phyloP scores from a whole-genome alignment of 2,329 filamentous ascomycete species.

The Calonectria pseudoreteaudii region DNA sequence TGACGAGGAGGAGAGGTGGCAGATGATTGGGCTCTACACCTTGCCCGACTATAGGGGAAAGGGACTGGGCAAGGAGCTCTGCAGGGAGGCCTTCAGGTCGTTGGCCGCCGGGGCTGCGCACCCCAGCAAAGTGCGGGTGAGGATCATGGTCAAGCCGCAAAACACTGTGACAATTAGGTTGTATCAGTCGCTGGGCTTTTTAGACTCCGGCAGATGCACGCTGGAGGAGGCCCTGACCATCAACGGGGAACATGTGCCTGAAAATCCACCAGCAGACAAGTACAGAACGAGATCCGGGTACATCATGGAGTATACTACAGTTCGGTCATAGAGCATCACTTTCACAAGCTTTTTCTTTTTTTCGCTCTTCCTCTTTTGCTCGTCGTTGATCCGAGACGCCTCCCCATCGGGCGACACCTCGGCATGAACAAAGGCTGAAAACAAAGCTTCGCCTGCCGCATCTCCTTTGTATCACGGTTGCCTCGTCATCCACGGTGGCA shows the following conservation, averaged over 20 bases:
- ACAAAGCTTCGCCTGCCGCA: neutral
- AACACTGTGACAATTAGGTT: neutral
- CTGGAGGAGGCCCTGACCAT: constrained; percentile 9
- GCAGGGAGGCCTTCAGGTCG: neutral
- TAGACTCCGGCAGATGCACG: constrained; percentile 7
- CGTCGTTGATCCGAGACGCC: neutral
- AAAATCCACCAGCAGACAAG: neutral
- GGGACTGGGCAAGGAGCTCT: neutral
- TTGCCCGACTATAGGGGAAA: neutral
- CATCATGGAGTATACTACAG: neutral
- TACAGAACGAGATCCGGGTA: neutral
- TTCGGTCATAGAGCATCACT: neutral
- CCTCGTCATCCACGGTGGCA: constrained; percentile 10
- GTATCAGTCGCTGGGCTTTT: constrained; percentile 2
- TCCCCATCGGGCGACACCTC: neutral
- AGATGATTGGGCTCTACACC: constrained; percentile 11
- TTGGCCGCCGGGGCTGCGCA: neutral
- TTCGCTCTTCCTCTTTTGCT: neutral
- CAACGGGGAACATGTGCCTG: constrained; percentile 9
- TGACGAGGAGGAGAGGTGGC: constrained; percentile 19
- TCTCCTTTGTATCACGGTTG: constrained; percentile 6
- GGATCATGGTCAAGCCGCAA: constrained; percentile 19
- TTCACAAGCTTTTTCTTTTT: neutral
- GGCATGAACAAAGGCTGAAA: neutral
- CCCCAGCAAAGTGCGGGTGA: neutral